A percentile compares a stretch with the other conserved stretches of the same genome.
These are phyloP conservation scores for Physocladia obscura DNA, from an alignment of 192 early-diverging fungal genomes.

Conservation along the genomic window DNA sequence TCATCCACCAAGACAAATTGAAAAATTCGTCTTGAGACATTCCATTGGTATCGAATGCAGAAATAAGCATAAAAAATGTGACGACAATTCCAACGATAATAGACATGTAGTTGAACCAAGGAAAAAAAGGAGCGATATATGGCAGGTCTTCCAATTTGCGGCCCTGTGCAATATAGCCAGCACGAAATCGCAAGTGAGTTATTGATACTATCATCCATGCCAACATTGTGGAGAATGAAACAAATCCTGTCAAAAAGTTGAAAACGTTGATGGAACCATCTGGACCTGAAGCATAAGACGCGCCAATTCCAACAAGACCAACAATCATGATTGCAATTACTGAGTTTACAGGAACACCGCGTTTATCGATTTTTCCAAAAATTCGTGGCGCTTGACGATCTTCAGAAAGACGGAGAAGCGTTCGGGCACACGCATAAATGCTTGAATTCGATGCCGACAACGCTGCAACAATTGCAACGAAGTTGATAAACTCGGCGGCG, in stretches of 20 bases:
- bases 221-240: constrained; percentile 8
- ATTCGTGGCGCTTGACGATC: constrained; percentile 65
- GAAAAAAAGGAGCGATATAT: constrained; percentile 27
- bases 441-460: constrained; percentile 74
- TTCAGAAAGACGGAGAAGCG: constrained; percentile 58
- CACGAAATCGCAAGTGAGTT: constrained; percentile 45
- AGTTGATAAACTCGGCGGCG: constrained; percentile 70
- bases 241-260: constrained; percentile 36
- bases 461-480: constrained; percentile 67
- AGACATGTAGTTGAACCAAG: constrained; percentile 19
- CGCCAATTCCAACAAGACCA: constrained; percentile 32
- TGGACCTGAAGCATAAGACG: background rate
- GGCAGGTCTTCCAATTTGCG: constrained; percentile 19
- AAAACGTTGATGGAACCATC: constrained; percentile 44
- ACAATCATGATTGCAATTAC: constrained; percentile 53
- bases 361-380: constrained; percentile 44
- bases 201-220: constrained; percentile 21
- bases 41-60: constrained; percentile 12
- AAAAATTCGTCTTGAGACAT: background rate
- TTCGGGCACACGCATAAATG: constrained; percentile 70
- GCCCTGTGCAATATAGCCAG: constrained; percentile 16
- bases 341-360: constrained; percentile 67
- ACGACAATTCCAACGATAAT: constrained; percentile 13
- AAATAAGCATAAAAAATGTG: constrained; percentile 4
- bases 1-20: background rate